These are phyloP conservation scores for Mycena galericulata DNA, from an alignment of 768 basidiomycete species.

Conservation along the genomic window DNA sequence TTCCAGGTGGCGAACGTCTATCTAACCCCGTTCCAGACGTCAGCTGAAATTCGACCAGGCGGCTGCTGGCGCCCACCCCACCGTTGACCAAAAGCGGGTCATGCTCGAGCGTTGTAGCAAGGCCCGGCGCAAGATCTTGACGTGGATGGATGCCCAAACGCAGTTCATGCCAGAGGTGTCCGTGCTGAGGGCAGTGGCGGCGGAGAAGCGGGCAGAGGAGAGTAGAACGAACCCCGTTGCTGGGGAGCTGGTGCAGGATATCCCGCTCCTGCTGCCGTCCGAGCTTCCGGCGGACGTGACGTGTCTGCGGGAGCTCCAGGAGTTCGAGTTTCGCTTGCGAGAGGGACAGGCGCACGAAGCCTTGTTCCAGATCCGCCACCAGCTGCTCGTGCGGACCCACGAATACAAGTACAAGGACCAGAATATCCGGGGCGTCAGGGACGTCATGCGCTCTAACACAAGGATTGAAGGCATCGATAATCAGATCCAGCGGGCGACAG, in stretches of 20 bases:
- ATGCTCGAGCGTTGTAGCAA: conserved; percentile 24
- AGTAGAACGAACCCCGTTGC: neutral
- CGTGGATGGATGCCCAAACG: conserved; percentile 18
- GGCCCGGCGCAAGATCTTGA: conserved; percentile 1
- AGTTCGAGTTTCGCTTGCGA: conserved; percentile 8
- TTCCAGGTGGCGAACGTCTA: neutral
- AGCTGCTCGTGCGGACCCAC: conserved; percentile 16
- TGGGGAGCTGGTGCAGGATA: conserved; percentile 11
- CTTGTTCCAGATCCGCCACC: conserved; percentile 5
- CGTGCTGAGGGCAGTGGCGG: conserved; percentile 1
- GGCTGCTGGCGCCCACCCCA: neutral
- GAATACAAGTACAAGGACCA: conserved; percentile 12
- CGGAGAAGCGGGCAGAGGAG: neutral
- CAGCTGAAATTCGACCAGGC: conserved; percentile 10
- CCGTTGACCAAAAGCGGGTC: neutral
- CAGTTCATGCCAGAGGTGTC: conserved; percentile 17
- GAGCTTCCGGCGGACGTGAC: neutral
- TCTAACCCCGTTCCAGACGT: neutral
- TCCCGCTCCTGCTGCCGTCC: conserved; percentile 9
- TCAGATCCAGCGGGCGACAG: neutral
- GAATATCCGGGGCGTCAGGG: neutral
- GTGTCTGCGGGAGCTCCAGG: neutral
- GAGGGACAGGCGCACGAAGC: conserved; percentile 15
- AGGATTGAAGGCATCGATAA: neutral
- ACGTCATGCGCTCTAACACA: neutral